Base-by-base conservation (phyloP, 441 rosid genomes). In the Populus tomentosa region DNA sequence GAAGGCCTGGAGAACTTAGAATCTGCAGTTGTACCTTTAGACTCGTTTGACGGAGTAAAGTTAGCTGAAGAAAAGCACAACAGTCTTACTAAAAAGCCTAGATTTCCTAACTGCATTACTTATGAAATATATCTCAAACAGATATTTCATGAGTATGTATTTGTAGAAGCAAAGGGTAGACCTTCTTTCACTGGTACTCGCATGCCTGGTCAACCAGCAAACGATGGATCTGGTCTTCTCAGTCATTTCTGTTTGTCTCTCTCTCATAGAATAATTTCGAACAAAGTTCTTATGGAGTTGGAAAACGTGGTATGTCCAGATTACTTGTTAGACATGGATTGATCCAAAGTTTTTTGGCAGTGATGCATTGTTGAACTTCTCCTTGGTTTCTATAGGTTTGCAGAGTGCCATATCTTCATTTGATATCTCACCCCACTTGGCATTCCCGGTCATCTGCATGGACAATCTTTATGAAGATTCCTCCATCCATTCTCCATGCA, bases 381-480 rank as follows among this genome's bases (percentile, higher is more conserved):
- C 56, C 78, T 77, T 38, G 78, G 71, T 40, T 32, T 76, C 5
- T 67, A 69, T 75, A 95, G 98, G 95, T 91, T 80, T 85, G 89
- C 81, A 85, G 91, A 85, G 92, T 91, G 35, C 88, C 95, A 20
- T 95, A 91, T 88, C 94, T 94, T 76, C 97, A 89, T 82, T 86
- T 92, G 85, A 84, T 88, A 84, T 92, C 95, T 72, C 97, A 95
- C 85, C 97, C 98, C 33, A 88, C 98, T 73, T 94, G 99, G 99
- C 87, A 91, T 87, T 94, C 97, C 72, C 89, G 94, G 76, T 85
- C 89, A 80, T 95, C 99, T 64, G 91, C 99, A 67, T 92, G 99
- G 97, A 92, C 97, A 63, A 84, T 95, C 84, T 87, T 81, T 71
- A 83, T 94, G 94, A 89, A 86, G 78, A 88, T 92, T 78, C 97